Conservation (phyloP, 306 rosid genomes). For the Carpinus fangiana region DNA sequence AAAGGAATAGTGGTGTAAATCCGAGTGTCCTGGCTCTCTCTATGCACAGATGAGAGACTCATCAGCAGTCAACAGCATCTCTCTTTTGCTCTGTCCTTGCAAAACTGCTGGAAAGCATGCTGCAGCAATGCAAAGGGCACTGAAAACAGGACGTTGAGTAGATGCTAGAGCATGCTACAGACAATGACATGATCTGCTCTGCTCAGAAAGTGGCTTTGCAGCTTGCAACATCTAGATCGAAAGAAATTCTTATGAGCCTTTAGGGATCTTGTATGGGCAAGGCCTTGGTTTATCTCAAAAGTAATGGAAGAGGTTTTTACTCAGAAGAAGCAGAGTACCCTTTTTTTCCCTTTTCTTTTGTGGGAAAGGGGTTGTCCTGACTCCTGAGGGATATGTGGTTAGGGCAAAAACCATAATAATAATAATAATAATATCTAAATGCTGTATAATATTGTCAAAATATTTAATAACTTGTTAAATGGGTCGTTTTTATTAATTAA, state of each 20-base stretch:
- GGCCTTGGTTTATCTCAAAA: not conserved
- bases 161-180: not conserved
- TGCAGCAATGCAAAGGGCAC: not conserved
- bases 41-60: not conserved
- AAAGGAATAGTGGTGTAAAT: not conserved
- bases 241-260: not conserved
- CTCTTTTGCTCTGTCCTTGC: not conserved
- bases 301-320: too few species aligned
- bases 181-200: not conserved
- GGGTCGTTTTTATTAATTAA: too few species aligned
- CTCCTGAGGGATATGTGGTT: too few species aligned
- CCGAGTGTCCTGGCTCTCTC: not conserved
- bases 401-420: too few species aligned
- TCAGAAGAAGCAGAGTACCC: too few species aligned
- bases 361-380: too few species aligned
- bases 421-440: too few species aligned
- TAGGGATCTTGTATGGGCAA: not conserved
- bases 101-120: constrained; percentile 1
- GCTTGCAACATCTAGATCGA: not conserved
- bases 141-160: not conserved
- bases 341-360: too few species aligned
- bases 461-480: too few species aligned
- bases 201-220: not conserved
- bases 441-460: too few species aligned
- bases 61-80: not conserved